Conservation (phyloP, 352 stramenopile genomes). For the Thalassiosira allenii region DNA sequence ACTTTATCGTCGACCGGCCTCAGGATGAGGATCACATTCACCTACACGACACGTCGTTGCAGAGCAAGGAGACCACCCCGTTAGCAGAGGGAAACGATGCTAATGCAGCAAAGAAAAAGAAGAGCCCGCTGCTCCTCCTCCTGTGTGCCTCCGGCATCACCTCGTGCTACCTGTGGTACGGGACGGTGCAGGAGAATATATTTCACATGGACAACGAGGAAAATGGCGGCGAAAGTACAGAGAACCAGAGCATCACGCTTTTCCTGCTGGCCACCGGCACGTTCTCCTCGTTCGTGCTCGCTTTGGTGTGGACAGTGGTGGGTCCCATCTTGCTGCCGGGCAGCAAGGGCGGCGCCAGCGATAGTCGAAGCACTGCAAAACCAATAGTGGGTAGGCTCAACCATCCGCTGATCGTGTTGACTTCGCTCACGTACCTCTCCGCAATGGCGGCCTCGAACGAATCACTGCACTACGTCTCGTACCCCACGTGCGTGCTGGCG, state of each 20-base stretch:
- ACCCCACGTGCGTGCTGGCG: constrained; percentile 80
- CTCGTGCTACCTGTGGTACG: constrained; percentile 80
- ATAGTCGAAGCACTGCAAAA: not conserved
- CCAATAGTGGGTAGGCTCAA: constrained; percentile 38
- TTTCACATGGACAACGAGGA: constrained; percentile 46
- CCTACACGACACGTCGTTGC: too few species aligned
- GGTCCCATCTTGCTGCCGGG: constrained; percentile 13
- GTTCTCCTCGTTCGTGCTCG: constrained; percentile 57
- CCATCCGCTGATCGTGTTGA: constrained; percentile 65
- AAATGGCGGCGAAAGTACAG: not conserved
- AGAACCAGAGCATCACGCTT: constrained; percentile 50
- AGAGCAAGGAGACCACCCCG: too few species aligned
- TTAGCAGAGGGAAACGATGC: not conserved
- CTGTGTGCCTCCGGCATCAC: constrained; percentile 78
- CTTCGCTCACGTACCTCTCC: constrained; percentile 70
- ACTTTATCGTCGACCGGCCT: not conserved
- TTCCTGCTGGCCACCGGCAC: constrained; percentile 59
- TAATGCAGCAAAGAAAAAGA: not conserved
- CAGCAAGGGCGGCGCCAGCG: not conserved
- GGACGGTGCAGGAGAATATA: constrained; percentile 79
- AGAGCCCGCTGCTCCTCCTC: constrained; percentile 41
- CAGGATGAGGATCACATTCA: too few species aligned
- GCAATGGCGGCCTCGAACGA: constrained; percentile 84
- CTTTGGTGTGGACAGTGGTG: constrained; percentile 37
- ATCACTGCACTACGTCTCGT: constrained; percentile 77